Percentiles rank a stretch among this genome's conserved stretches.
These are phyloP conservation scores for Euryodendron excelsum DNA, from an alignment of 148 eudicot genomes.

Conservation along the genomic window DNA sequence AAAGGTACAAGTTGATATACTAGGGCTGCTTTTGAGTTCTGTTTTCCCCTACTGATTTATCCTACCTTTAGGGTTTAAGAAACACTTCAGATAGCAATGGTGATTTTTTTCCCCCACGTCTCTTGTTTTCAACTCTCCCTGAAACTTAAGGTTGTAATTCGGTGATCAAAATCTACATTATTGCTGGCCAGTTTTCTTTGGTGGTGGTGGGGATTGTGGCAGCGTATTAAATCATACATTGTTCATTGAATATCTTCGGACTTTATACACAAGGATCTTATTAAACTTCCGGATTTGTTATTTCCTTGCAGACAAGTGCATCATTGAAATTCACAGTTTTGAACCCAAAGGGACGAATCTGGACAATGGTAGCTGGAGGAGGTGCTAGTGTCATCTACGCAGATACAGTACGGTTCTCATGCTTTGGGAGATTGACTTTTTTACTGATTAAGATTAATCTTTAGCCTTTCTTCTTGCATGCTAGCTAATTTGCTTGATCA, in stretches of 20 bases:
- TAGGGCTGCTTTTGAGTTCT: neutral
- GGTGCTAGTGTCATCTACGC: conserved; percentile 82
- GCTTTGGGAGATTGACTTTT: neutral
- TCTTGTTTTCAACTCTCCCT: neutral
- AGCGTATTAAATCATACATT: neutral
- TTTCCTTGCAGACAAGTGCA: conserved; percentile 60
- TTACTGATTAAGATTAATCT: neutral
- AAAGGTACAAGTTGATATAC: conserved; percentile 37
- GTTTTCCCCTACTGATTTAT: neutral
- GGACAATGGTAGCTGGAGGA: conserved; percentile 89
- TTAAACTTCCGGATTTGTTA: neutral
- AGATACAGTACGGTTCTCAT: conserved; percentile 48
- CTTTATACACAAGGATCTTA: neutral
- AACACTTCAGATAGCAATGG: neutral
- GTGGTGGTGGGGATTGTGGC: neutral
- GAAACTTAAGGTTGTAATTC: neutral
- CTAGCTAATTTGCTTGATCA: conserved; percentile 13
- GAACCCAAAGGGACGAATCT: conserved; percentile 71
- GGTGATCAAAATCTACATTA: too few relatives aligned
- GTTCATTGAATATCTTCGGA: neutral
- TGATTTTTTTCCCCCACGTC: neutral
- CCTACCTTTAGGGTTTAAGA: neutral
- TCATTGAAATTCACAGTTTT: conserved; percentile 73
- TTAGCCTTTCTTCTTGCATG: neutral
- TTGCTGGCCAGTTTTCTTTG: neutral